Base-by-base conservation (phyloP, 75 land plant species). In the Sequoia sempervirens region DNA sequence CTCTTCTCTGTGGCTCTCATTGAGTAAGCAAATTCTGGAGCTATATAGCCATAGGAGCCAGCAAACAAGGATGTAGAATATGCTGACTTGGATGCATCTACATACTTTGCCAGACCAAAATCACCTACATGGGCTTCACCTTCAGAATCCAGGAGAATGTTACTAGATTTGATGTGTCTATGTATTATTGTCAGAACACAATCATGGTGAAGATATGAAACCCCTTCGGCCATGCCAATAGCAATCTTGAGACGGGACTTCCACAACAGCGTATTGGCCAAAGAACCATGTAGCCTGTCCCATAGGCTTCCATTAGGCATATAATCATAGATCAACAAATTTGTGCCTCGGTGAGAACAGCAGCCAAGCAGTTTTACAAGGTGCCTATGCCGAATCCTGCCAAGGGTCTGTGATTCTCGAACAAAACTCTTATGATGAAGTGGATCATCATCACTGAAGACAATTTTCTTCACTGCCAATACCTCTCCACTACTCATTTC, bases 11-110 rank as follows among this genome's bases (percentile, higher is more conserved):
- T 91, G 53, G 93, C 93, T 87, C 84, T 92, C 86, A 95, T 83
- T 43, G 94, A 86, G 84, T 93, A 97, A 38, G 97, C 99, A 84
- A 90, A 97, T 83, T 95, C 97, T 97, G 96, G 99, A 82, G 97
- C 99, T 80, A 97, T 95, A 89, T 97, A 97, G 80, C 99, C 97
- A 84, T 91, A 94, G 36, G 97, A 93, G 38, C 99, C 99, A 13
- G 97, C 96, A 83, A 96, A 93, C 85, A 89, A 91, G 5, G 86
- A 78, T 17, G 84, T 87, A 15, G 95, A 90, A 53, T 93, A 89
- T 6, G 93, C 87, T 7, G 89, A 79, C 52, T 87, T 86, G 7
- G 87, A 74, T 26, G 82, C 81, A 88, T 12, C 38, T 30, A 47
- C 34, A 38, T 89, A 73, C 83, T 95, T 95, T 32, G 97, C 95